phyloP scores from a whole-genome alignment of 2,329 filamentous ascomycete genomes.

The Exserohilum rostratum region DNA sequence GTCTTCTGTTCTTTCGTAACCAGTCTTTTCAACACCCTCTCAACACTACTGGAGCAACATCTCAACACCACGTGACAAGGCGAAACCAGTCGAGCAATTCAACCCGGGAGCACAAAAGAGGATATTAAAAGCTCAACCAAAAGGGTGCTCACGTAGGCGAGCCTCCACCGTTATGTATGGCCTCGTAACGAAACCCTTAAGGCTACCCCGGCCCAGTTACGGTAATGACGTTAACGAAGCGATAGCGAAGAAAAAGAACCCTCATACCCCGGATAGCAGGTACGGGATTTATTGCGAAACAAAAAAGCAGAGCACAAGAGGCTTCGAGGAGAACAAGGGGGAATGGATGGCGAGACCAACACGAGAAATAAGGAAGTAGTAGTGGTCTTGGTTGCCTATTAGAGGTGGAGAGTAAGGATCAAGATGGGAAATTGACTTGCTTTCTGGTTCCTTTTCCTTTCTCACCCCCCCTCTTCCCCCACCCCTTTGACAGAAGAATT shows the following conservation, averaged over 20 bases:
- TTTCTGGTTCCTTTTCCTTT: neutral
- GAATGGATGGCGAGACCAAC: constrained; percentile 1
- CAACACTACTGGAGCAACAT: constrained; percentile 9
- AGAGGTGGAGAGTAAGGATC: neutral
- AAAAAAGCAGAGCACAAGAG: constrained; percentile 1
- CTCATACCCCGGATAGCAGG: neutral
- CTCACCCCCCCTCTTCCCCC: neutral
- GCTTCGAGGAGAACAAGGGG: neutral
- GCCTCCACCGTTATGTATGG: neutral
- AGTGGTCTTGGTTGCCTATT: neutral
- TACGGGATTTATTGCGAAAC: neutral
- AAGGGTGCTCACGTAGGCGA: neutral
- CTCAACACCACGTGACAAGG: constrained; percentile 3
- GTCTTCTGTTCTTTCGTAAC: constrained; percentile 4
- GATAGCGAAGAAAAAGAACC: neutral
- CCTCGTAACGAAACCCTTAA: neutral
- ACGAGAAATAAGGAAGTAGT: neutral
- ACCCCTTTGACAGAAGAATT: constrained; percentile 3
- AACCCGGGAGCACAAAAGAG: neutral
- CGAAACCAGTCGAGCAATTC: neutral
- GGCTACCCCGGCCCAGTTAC: neutral
- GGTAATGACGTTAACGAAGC: neutral
- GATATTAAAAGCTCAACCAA: neutral
- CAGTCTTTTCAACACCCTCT: constrained; percentile 8
- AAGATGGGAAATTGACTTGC: neutral